phyloP scores from a whole-genome alignment of 306 rosid genomes.

The Corylus americana region DNA sequence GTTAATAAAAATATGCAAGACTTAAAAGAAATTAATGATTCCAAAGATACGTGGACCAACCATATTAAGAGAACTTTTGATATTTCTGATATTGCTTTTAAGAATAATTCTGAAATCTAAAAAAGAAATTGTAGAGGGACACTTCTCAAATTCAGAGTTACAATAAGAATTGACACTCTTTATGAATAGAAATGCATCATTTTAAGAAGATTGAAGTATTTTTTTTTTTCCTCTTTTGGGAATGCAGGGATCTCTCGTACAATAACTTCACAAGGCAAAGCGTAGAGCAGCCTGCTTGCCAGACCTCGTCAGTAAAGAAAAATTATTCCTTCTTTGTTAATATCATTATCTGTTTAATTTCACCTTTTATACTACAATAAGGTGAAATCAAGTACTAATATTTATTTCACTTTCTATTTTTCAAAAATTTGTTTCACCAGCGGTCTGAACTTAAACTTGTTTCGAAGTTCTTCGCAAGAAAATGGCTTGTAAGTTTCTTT shows the following conservation, averaged over 20 bases:
- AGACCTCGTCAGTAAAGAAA: background rate
- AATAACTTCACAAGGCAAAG: conserved; percentile 5
- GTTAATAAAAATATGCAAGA: too few relatives aligned
- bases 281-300: background rate
- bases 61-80: background rate
- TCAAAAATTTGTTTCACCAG: too few relatives aligned
- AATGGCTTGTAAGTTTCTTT: too few relatives aligned
- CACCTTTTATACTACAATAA: too few relatives aligned
- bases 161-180: background rate
- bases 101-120: background rate
- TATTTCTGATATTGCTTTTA: too few relatives aligned
- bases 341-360: background rate
- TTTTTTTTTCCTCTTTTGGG: background rate
- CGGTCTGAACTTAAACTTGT: background rate
- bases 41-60: background rate
- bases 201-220: background rate
- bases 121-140: background rate
- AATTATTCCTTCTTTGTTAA: background rate
- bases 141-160: background rate
- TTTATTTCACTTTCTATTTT: too few relatives aligned
- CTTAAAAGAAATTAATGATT: background rate
- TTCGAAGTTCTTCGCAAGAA: background rate
- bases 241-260: conserved; percentile 9
- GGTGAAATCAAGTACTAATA: too few relatives aligned
- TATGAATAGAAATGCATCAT: background rate